phyloP scores from a whole-genome alignment of 805 yeast species.

The Candida boleticola region DNA sequence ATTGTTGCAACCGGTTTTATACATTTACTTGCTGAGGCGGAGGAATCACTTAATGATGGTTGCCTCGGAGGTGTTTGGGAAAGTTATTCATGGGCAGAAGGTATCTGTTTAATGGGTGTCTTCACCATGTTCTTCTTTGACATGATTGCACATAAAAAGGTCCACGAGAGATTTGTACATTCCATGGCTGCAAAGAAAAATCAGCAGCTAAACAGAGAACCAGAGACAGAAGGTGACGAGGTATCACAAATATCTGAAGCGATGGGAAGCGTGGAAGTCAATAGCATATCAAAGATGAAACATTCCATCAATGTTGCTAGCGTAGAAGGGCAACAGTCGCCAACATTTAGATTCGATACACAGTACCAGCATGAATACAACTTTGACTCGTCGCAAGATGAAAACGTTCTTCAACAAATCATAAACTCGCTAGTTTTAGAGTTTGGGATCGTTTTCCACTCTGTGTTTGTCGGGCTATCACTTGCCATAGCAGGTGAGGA shows the following conservation, averaged over 20 bases:
- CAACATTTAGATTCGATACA: not conserved
- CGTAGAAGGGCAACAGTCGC: not conserved
- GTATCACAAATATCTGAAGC: not conserved
- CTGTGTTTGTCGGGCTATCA: constrained; percentile 76
- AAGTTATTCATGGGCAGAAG: constrained; percentile 33
- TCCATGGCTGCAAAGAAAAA: not conserved
- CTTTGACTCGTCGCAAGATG: not conserved
- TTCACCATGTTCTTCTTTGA: constrained; percentile 31
- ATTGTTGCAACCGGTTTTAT: constrained; percentile 36
- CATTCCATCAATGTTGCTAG: not conserved
- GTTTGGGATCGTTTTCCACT: constrained; percentile 80
- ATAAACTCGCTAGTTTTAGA: constrained; percentile 50
- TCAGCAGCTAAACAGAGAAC: not conserved
- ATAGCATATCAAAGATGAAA: not conserved
- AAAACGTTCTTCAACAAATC: constrained; percentile 7
- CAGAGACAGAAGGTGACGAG: not conserved
- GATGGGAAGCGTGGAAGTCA: not conserved
- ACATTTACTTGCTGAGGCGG: constrained; percentile 32
- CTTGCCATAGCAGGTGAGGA: constrained; percentile 78
- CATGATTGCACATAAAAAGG: constrained; percentile 19
- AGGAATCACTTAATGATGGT: constrained; percentile 20
- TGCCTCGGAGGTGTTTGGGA: constrained; percentile 26
- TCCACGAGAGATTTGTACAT: constrained; percentile 2
- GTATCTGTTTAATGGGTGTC: constrained; percentile 29
- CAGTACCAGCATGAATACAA: too few species aligned